Conservation (phyloP, 2,329 filamentous ascomycete genomes). For the Tolypocladium album region DNA sequence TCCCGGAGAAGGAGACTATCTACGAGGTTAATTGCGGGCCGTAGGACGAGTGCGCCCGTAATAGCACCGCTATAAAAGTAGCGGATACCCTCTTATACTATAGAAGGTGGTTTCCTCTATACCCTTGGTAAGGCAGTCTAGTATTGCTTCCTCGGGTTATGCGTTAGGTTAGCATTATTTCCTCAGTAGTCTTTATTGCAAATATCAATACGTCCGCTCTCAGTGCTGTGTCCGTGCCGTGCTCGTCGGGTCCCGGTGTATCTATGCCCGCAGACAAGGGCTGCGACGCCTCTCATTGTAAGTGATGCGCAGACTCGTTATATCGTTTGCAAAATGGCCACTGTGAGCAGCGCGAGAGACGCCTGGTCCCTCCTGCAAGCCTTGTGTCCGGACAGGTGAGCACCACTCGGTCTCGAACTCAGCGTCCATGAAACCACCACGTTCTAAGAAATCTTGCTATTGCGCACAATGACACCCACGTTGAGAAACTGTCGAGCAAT, state of each 20-base stretch:
- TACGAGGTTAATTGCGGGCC: slow-evolving; percentile 8
- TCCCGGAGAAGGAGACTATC: slow-evolving; percentile 10
- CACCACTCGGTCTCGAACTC: background rate
- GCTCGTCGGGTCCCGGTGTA: background rate
- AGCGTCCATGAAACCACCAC: background rate
- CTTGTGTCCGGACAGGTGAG: background rate
- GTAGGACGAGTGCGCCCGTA: slow-evolving; percentile 6
- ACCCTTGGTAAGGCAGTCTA: background rate
- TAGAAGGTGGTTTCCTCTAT: background rate
- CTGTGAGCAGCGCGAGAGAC: no score
- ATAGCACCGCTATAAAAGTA: no score
- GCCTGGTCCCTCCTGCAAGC: no score
- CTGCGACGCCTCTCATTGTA: background rate
- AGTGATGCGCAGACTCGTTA: background rate
- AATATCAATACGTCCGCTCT: background rate
- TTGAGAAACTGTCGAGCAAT: no score
- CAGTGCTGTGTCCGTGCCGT: background rate
- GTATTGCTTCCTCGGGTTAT: no score
- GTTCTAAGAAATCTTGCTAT: background rate
- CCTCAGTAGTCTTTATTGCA: background rate
- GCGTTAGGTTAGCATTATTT: background rate
- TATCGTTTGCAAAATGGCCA: background rate
- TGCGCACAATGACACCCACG: no score
- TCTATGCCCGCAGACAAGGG: background rate
- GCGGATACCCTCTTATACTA: background rate